Conservation (phyloP, 768 basidiomycete species). For the Mycena rosella region DNA sequence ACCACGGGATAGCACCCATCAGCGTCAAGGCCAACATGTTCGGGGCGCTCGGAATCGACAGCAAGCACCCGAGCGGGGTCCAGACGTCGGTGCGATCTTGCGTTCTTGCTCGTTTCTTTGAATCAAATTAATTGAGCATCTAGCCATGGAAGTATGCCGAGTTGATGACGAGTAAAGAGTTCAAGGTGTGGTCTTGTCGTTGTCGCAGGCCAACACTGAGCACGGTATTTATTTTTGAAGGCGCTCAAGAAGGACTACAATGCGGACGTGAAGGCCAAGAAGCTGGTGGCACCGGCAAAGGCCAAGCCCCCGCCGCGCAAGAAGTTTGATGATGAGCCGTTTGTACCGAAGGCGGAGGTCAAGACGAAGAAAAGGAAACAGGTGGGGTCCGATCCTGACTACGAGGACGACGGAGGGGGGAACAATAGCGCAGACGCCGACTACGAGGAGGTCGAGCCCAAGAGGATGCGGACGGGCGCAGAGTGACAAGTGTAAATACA, state of each 20-base stretch:
- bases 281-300: conserved; percentile 34
- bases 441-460: conserved; percentile 12
- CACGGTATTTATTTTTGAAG: conserved; percentile 47
- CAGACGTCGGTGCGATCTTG: conserved; percentile 71
- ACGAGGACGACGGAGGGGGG: too few species aligned
- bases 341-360: too few species aligned
- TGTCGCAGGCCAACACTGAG: not conserved
- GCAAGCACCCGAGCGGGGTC: conserved; percentile 82
- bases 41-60: conserved; percentile 74
- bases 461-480: conserved; percentile 47
- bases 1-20: conserved; percentile 73
- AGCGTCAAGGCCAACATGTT: conserved; percentile 83
- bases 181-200: conserved; percentile 60
- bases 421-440: not conserved
- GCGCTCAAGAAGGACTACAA: conserved; percentile 74
- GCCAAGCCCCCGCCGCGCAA: not conserved
- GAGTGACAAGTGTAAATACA: conserved; percentile 44
- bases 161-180: conserved; percentile 70
- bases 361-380: too few species aligned
- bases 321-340: too few species aligned
- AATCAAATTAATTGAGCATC: conserved; percentile 20
- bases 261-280: conserved; percentile 52
- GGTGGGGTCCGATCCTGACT: too few species aligned
- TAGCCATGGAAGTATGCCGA: conserved; percentile 79
- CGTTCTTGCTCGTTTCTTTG: not conserved